Evolutionary conservation across 139 green algal genomes (phyloP).

Genomic region (Diplosphaera chodatii): DNA sequence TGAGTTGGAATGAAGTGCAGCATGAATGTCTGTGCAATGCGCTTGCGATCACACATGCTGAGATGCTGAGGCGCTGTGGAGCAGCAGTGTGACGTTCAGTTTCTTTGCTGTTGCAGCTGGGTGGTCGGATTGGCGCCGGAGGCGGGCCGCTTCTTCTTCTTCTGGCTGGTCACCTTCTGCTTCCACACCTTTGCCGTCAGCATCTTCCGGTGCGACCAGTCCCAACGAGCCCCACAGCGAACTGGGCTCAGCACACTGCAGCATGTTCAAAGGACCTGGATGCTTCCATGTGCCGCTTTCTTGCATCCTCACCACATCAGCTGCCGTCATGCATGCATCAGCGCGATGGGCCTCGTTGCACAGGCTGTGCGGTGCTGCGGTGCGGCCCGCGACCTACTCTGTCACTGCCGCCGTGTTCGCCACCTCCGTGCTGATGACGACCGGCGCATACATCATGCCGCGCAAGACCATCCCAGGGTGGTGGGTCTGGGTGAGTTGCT

Average conservation of each 20-base stretch:
- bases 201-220: neutral
- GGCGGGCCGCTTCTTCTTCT: slow-evolving; percentile 8
- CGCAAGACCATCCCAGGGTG: slow-evolving; percentile 21
- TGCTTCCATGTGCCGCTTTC: too few relatives aligned
- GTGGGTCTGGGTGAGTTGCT: slow-evolving; percentile 34
- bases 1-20: too few relatives aligned
- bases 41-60: too few relatives aligned
- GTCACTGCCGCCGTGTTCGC: neutral
- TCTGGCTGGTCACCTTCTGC: neutral
- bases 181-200: neutral
- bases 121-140: slow-evolving; percentile 14
- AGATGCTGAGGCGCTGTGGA: too few relatives aligned
- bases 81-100: too few relatives aligned
- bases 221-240: too few relatives aligned
- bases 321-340: too few relatives aligned
- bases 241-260: too few relatives aligned
- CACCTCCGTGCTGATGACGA: neutral
- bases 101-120: neutral
- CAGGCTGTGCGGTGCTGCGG: neutral
- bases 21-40: too few relatives aligned
- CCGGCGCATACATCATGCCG: neutral
- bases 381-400: neutral
- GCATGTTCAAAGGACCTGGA: too few relatives aligned
- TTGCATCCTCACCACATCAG: too few relatives aligned
- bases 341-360: too few relatives aligned